Conservation (phyloP, 345 rosid genomes). For the Pseudoturritis turrita region DNA sequence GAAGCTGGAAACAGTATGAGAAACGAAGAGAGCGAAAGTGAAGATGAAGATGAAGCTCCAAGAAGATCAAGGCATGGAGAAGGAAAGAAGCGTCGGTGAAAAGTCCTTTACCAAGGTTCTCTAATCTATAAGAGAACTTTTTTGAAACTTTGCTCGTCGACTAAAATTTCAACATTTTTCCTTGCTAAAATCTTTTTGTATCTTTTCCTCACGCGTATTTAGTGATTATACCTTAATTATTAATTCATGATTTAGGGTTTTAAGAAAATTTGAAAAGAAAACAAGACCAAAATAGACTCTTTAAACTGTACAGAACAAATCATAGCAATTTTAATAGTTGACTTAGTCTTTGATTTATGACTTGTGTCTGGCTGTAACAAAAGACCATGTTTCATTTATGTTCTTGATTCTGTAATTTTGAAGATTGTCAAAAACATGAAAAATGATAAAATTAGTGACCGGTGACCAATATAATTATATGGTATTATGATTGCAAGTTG, state of each 20-base stretch:
- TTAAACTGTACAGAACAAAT: background rate
- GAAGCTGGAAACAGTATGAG: conserved; percentile 45
- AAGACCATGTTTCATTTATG: no score
- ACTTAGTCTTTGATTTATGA: no score
- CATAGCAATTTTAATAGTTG: no score
- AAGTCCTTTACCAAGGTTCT: background rate
- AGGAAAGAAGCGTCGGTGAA: conserved; percentile 66
- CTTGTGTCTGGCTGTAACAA: no score
- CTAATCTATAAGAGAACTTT: no score
- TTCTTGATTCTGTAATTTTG: background rate
- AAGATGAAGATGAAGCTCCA: conserved; percentile 97
- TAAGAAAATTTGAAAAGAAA: background rate
- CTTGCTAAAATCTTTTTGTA: no score
- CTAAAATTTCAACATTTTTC: background rate
- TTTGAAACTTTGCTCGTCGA: background rate
- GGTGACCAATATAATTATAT: background rate
- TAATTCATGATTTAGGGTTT: background rate
- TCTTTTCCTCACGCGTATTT: background rate
- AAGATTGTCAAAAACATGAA: background rate
- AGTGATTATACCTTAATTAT: background rate
- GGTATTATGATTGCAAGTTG: background rate
- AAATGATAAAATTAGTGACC: background rate
- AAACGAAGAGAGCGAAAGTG: conserved; percentile 63
- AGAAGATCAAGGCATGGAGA: conserved; percentile 96
- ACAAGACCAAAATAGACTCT: background rate